A percentile compares a stretch with the other conserved stretches of the same genome.
phyloP scores from a whole-genome alignment of 441 rosid species.

The Syzygium syzygioides region DNA sequence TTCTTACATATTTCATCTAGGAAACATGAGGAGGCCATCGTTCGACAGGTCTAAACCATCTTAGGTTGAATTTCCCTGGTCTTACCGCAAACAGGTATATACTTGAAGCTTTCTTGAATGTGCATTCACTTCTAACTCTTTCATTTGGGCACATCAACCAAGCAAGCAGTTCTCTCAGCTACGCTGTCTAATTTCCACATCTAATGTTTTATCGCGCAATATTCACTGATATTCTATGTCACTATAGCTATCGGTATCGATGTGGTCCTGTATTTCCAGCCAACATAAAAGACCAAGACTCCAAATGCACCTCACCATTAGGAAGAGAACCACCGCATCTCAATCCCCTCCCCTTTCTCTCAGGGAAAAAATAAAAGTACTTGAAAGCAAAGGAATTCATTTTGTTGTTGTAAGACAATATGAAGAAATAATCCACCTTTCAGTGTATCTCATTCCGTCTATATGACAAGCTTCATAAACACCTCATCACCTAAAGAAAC shows the following conservation, averaged over 20 bases:
- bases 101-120: neutral
- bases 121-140: neutral
- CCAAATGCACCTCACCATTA: neutral
- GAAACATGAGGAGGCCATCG: neutral
- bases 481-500: neutral
- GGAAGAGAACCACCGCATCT: neutral
- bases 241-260: neutral
- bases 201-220: neutral
- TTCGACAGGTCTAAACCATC: neutral
- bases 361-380: neutral
- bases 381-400: neutral
- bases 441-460: neutral
- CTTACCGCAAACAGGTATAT: neutral
- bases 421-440: neutral
- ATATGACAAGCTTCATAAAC: neutral
- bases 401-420: neutral
- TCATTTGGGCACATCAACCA: neutral
- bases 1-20: neutral
- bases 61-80: neutral
- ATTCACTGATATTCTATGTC: neutral
- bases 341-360: neutral
- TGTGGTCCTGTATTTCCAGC: neutral
- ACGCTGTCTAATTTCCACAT: neutral
- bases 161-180: neutral
- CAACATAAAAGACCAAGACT: neutral